Evolutionary conservation across 257 asterid species (phyloP).

Genomic region (Gardenia jasminoides): DNA sequence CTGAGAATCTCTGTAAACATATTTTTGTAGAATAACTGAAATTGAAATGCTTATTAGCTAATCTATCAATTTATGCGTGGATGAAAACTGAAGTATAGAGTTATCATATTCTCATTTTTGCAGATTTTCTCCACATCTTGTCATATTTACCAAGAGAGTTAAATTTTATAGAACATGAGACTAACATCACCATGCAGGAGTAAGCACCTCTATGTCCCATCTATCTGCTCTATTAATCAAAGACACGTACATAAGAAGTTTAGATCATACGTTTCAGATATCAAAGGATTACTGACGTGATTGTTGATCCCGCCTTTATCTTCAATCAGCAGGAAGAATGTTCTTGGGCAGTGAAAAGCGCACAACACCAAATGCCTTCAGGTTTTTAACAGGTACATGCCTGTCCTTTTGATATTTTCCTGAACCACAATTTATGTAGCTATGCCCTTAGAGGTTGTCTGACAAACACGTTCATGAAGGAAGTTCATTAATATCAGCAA

Average conservation of each 20-base stretch:
- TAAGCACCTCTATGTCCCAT: slow-evolving; percentile 11
- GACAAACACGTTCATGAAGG: slow-evolving; percentile 5
- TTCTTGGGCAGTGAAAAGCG: slow-evolving; percentile 35
- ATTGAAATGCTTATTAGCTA: background rate
- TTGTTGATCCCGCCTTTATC: slow-evolving; percentile 49
- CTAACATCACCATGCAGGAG: slow-evolving; percentile 28
- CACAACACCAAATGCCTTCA: slow-evolving; percentile 31
- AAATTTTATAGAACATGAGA: slow-evolving; percentile 33
- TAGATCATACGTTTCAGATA: slow-evolving; percentile 19
- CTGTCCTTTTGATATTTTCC: background rate
- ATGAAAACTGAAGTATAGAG: background rate
- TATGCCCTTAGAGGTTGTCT: background rate
- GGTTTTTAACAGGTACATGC: slow-evolving; percentile 20
- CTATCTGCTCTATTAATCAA: too few relatives aligned
- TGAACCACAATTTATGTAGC: background rate
- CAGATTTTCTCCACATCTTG: slow-evolving; percentile 46
- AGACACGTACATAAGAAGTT: background rate
- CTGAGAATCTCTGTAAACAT: background rate
- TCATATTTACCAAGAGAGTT: slow-evolving; percentile 40
- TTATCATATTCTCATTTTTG: background rate
- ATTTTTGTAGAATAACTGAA: background rate
- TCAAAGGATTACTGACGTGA: slow-evolving; percentile 28
- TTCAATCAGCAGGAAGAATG: slow-evolving; percentile 41
- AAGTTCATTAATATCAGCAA: background rate
- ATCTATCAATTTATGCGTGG: background rate